phyloP scores from a whole-genome alignment of 768 basidiomycete species.

The Panaeolus cyanescens region DNA sequence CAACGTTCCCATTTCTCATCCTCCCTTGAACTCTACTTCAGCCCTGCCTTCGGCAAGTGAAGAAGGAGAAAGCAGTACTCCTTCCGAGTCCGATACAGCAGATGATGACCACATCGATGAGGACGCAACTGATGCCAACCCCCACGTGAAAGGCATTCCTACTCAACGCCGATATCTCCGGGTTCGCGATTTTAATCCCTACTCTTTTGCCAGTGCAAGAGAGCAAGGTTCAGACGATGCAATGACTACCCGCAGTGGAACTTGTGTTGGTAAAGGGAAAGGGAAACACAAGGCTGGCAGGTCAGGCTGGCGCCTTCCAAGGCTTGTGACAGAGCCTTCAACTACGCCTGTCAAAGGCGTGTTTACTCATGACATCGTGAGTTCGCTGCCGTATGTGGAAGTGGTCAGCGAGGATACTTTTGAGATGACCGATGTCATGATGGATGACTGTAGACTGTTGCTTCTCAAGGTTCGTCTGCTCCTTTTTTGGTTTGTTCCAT shows the following conservation, averaged over 20 bases:
- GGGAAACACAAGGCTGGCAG: conserved; percentile 26
- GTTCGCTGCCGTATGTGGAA: conserved; percentile 53
- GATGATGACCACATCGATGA: conserved; percentile 8
- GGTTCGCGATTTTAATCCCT: conserved; percentile 34
- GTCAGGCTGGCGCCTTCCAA: conserved; percentile 29
- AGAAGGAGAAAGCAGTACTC: not conserved
- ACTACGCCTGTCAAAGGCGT: conserved; percentile 44
- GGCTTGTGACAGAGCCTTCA: conserved; percentile 43
- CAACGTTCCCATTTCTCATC: not conserved
- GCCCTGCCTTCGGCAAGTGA: not conserved
- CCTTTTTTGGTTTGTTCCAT: not conserved
- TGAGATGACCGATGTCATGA: conserved; percentile 58
- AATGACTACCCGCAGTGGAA: not conserved
- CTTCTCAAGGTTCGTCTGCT: conserved; percentile 43
- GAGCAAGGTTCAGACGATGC: not conserved
- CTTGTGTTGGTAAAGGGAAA: conserved; percentile 7
- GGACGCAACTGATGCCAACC: not conserved
- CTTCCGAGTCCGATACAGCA: conserved; percentile 3
- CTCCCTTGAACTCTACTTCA: conserved; percentile 4
- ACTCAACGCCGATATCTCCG: conserved; percentile 25
- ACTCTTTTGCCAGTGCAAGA: conserved; percentile 21
- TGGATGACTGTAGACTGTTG: conserved; percentile 53
- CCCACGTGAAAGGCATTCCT: conserved; percentile 1
- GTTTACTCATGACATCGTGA: conserved; percentile 48
- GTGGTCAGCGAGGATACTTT: conserved; percentile 48